Percentiles rank a stretch among this genome's conserved stretches.
These are phyloP conservation scores for Xylaria palmicola DNA, from an alignment of 495 filamentous ascomycete genomes.

Conservation along the genomic window DNA sequence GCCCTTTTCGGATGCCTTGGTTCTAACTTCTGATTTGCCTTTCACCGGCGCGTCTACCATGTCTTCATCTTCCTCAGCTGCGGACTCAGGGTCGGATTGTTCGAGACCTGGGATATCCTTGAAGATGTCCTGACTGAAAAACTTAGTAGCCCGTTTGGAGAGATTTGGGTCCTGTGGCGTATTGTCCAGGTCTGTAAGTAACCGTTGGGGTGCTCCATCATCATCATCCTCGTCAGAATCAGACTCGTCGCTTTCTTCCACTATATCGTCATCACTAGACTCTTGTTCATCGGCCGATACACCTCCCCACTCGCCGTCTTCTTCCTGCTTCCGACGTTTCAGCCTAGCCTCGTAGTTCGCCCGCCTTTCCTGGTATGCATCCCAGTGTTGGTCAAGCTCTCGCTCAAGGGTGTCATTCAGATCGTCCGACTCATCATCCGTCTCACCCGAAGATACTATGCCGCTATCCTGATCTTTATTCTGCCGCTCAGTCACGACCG, in stretches of 20 bases:
- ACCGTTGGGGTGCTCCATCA: conserved; percentile 28
- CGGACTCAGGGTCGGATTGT: conserved; percentile 40
- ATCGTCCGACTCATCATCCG: conserved; percentile 65
- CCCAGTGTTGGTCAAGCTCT: conserved; percentile 84
- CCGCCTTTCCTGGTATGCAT: conserved; percentile 77
- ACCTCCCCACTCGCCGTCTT: conserved; percentile 88
- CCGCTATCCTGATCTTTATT: conserved; percentile 60
- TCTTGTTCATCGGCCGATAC: conserved; percentile 69
- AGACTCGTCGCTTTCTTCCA: conserved; percentile 55
- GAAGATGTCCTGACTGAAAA: conserved; percentile 97
- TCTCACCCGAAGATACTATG: conserved; percentile 53
- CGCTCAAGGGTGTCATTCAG: conserved; percentile 79
- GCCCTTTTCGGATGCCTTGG: conserved; percentile 7
- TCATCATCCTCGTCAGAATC: conserved; percentile 40
- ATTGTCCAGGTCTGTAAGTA: conserved; percentile 54
- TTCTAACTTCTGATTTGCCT: conserved; percentile 16
- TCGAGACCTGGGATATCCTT: conserved; percentile 66
- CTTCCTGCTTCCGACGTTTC: conserved; percentile 80
- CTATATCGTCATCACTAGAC: conserved; percentile 55
- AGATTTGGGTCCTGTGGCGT: conserved; percentile 52
- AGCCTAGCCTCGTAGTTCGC: conserved; percentile 81
- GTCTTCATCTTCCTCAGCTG: conserved; percentile 54
- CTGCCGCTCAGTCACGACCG: conserved; percentile 51
- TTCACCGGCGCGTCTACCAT: conserved; percentile 24
- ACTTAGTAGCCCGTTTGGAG: conserved; percentile 77